Evolutionary conservation across 176 grass and related monocot species (phyloP).

Genomic region (Themeda triandra): DNA sequence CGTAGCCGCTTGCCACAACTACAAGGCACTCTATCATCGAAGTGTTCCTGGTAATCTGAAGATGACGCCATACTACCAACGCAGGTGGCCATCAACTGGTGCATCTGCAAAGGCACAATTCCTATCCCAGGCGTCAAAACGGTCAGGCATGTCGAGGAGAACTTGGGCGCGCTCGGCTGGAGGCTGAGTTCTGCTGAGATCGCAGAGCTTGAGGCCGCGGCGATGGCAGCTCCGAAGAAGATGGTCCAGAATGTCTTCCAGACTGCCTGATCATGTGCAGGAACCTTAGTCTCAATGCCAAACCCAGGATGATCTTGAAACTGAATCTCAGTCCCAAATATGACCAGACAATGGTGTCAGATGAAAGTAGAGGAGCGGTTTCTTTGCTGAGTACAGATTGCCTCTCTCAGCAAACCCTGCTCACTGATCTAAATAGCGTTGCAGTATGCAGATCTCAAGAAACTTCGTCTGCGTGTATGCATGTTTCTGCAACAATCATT

Average conservation of each 20-base stretch:
- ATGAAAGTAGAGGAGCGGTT: neutral
- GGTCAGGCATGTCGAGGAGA: constrained; percentile 66
- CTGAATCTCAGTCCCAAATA: neutral
- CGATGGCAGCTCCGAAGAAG: constrained; percentile 64
- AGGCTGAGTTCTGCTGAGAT: constrained; percentile 58
- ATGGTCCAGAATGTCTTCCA: constrained; percentile 96
- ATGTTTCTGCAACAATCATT: neutral
- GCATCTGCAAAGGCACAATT: constrained; percentile 81
- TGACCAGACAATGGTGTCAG: neutral
- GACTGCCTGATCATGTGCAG: constrained; percentile 41
- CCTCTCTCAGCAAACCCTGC: neutral
- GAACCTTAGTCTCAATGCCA: neutral
- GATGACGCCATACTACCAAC: neutral
- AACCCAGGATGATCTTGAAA: neutral
- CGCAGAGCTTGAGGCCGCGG: constrained; percentile 64
- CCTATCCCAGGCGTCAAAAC: constrained; percentile 86
- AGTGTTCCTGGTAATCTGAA: neutral
- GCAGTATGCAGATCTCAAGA: neutral
- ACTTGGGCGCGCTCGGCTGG: constrained; percentile 83
- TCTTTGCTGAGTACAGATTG: neutral
- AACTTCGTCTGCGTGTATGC: neutral
- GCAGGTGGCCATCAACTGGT: constrained; percentile 98
- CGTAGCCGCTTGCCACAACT: neutral
- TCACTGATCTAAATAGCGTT: neutral
- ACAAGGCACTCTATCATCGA: neutral